phyloP scores from a whole-genome alignment of 2,329 filamentous ascomycete species.

The Colletotrichum musae region DNA sequence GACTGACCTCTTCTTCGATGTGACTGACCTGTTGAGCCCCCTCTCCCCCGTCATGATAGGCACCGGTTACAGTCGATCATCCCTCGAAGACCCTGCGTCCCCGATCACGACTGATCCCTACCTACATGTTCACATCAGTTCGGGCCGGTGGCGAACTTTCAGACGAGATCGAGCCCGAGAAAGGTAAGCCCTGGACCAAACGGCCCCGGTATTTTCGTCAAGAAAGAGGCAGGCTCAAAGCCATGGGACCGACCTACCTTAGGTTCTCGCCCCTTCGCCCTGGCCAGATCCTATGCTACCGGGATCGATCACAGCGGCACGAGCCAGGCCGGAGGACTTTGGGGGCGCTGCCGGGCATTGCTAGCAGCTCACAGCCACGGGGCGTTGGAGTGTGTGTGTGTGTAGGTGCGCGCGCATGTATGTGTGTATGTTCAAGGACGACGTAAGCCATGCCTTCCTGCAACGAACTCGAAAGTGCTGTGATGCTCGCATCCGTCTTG shows the following conservation, averaged over 20 bases:
- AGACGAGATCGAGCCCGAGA: neutral
- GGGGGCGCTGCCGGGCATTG: too few relatives aligned
- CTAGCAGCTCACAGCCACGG: too few relatives aligned
- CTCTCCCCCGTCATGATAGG: neutral
- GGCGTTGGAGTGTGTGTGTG: neutral
- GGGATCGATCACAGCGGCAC: too few relatives aligned
- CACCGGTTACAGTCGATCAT: neutral
- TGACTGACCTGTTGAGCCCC: neutral
- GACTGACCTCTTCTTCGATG: neutral
- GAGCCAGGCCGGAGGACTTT: too few relatives aligned
- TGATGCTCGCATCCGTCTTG: constrained; percentile 1
- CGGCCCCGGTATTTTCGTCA: too few relatives aligned
- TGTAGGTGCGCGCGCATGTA: neutral
- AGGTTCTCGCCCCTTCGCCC: too few relatives aligned
- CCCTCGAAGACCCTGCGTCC: neutral
- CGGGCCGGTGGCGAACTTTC: neutral
- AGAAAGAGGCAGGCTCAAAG: too few relatives aligned
- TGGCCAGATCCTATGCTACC: too few relatives aligned
- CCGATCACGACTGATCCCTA: neutral
- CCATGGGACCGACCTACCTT: too few relatives aligned
- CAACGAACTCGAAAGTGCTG: neutral
- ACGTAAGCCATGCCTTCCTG: neutral
- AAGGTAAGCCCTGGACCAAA: neutral
- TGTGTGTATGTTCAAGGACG: neutral
- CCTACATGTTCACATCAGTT: neutral